Conservation (phyloP, 768 basidiomycete genomes). For the Filobasidium floriforme region DNA sequence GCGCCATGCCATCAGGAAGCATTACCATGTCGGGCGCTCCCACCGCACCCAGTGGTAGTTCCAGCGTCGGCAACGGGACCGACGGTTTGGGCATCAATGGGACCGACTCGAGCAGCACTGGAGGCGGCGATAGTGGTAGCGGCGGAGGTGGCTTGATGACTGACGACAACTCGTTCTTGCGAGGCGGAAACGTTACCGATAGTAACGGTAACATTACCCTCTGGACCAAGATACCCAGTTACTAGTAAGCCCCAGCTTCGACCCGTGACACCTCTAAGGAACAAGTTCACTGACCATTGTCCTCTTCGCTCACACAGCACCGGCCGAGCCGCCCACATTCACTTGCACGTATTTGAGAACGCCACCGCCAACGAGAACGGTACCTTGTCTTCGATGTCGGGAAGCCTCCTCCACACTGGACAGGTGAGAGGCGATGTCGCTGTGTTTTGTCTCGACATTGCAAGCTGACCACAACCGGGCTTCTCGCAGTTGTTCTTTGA, state of each 20-base stretch:
- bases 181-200: slow-evolving; percentile 45
- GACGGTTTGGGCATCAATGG: no score
- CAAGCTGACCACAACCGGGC: no score
- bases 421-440: no score
- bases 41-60: no score
- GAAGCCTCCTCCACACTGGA: slow-evolving; percentile 45
- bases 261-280: no score
- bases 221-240: slow-evolving; percentile 46
- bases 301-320: slow-evolving; percentile 26
- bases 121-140: not conserved
- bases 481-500: slow-evolving; percentile 46
- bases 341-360: slow-evolving; percentile 43
- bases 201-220: slow-evolving; percentile 46
- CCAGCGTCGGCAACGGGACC: no score
- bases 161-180: slow-evolving; percentile 44
- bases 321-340: slow-evolving; percentile 46
- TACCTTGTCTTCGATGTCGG: slow-evolving; percentile 40
- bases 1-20: no score
- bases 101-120: not conserved
- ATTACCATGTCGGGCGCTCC: no score
- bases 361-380: slow-evolving; percentile 17
- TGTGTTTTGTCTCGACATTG: no score
- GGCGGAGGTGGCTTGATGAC: slow-evolving; percentile 3
- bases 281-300: no score
- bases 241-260: slow-evolving; percentile 17